Percentiles rank a stretch among this genome's conserved stretches.
Evolutionary conservation across 805 yeast species (phyloP).

Genomic region (Candida endomychidarum): DNA sequence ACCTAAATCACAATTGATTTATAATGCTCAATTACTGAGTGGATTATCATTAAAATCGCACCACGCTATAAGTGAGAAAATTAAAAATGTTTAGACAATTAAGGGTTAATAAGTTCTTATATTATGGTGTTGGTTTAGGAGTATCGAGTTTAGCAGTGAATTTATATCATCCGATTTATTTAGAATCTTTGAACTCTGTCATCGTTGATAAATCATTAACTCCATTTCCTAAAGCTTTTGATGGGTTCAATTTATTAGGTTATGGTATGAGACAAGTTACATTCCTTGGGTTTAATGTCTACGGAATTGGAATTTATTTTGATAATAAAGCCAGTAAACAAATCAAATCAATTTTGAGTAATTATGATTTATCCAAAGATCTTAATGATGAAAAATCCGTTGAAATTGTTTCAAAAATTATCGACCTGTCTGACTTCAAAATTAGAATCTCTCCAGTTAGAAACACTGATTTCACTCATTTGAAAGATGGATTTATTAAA

Average conservation of each 20-base stretch:
- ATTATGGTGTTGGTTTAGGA: slow-evolving; percentile 3
- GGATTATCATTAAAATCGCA: slow-evolving; percentile 26
- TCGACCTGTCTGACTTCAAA: slow-evolving; percentile 62
- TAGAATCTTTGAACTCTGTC: slow-evolving; percentile 11
- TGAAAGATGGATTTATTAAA: slow-evolving; percentile 85
- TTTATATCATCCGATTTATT: slow-evolving; percentile 11
- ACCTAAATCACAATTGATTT: slow-evolving; percentile 16
- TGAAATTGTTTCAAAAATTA: slow-evolving; percentile 53
- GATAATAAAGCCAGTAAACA: slow-evolving; percentile 55
- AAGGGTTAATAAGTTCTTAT: neutral
- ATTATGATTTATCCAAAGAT: slow-evolving; percentile 26
- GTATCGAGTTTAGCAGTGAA: slow-evolving; percentile 7
- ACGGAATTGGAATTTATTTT: slow-evolving; percentile 81
- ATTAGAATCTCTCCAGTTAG: slow-evolving; percentile 83
- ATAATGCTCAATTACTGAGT: slow-evolving; percentile 42
- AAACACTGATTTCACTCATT: slow-evolving; percentile 87
- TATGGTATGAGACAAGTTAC: slow-evolving; percentile 84
- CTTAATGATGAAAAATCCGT: slow-evolving; percentile 50
- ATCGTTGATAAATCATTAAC: slow-evolving; percentile 50
- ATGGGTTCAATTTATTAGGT: slow-evolving; percentile 62
- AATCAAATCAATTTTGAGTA: slow-evolving; percentile 36
- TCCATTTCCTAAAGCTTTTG: slow-evolving; percentile 42
- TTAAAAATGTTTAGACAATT: slow-evolving; percentile 2
- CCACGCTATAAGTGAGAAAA: slow-evolving; percentile 20
- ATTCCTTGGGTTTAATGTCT: slow-evolving; percentile 77